A percentile compares a stretch with the other conserved stretches of the same genome.
phyloP scores from a whole-genome alignment of 352 stramenopile species.

The Globisporangium nodosum region DNA sequence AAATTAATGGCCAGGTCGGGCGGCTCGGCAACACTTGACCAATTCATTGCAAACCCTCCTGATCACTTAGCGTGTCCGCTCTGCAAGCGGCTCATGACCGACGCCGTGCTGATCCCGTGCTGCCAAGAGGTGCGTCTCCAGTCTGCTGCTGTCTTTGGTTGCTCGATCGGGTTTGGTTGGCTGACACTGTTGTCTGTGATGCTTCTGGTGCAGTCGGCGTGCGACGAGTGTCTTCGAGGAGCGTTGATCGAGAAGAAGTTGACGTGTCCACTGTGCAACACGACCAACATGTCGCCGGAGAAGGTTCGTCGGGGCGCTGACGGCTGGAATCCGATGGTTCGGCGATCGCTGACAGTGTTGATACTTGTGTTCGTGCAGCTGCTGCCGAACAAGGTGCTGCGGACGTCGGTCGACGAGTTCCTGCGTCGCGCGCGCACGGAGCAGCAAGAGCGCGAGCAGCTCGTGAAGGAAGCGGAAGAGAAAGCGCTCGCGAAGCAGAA shows the following conservation, averaged over 20 bases:
- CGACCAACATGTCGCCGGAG: constrained; percentile 79
- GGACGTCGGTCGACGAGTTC: constrained; percentile 83
- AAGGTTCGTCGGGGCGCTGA: constrained; percentile 25
- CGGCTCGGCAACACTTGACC: constrained; percentile 85
- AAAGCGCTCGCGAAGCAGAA: constrained; percentile 81
- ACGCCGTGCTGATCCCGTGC: constrained; percentile 84
- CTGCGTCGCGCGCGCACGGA: constrained; percentile 67
- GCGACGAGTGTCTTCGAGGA: constrained; percentile 75
- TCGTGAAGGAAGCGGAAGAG: constrained; percentile 82
- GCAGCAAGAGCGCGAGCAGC: constrained; percentile 77
- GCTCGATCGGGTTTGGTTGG: not conserved
- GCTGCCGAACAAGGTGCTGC: constrained; percentile 75
- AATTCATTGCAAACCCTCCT: constrained; percentile 88
- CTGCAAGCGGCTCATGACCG: constrained; percentile 85
- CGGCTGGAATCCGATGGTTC: not conserved
- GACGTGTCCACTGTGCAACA: constrained; percentile 73
- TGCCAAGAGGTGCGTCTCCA: constrained; percentile 75
- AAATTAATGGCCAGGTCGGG: constrained; percentile 88
- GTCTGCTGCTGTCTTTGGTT: constrained; percentile 1
- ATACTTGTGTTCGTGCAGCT: constrained; percentile 21
- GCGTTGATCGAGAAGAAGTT: constrained; percentile 78
- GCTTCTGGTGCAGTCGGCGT: constrained; percentile 52
- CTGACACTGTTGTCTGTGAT: constrained; percentile 8
- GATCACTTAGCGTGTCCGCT: constrained; percentile 86
- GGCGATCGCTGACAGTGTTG: constrained; percentile 1